Conservation (phyloP, 306 rosid species). For the Trifolium fragiferum region DNA sequence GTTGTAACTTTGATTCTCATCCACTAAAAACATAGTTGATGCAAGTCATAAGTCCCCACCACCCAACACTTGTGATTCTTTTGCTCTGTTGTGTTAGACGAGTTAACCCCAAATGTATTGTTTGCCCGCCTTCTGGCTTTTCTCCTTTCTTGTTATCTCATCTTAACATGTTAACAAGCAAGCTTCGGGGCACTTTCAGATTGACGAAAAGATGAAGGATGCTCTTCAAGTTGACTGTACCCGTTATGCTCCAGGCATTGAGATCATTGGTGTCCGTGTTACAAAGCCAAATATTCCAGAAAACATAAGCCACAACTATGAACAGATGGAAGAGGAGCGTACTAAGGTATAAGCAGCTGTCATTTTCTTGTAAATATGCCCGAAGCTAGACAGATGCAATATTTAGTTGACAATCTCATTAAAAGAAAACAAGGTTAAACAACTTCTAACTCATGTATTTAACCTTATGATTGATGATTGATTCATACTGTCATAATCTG, state of each 20-base stretch:
- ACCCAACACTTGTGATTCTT: constrained; percentile 17
- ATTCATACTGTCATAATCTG: constrained; percentile 1
- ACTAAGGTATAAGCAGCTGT: constrained; percentile 66
- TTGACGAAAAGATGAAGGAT: constrained; percentile 95
- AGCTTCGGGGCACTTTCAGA: constrained; percentile 54
- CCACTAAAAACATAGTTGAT: constrained; percentile 26
- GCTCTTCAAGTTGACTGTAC: constrained; percentile 95
- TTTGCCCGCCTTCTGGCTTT: constrained; percentile 5
- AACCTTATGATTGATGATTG: constrained; percentile 18
- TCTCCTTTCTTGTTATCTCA: constrained; percentile 12
- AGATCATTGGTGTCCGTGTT: constrained; percentile 82
- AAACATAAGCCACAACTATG: constrained; percentile 72
- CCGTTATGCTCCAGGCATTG: constrained; percentile 92
- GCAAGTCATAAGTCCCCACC: constrained; percentile 1
- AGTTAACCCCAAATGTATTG: background rate
- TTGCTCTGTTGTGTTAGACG: constrained; percentile 13
- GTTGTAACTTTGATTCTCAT: constrained; percentile 32
- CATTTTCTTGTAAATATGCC: constrained; percentile 33
- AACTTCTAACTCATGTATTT: background rate
- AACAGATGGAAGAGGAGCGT: constrained; percentile 96
- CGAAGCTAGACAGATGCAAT: constrained; percentile 9
- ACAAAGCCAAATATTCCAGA: constrained; percentile 90
- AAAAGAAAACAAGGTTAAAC: constrained; percentile 22
- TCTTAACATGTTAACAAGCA: constrained; percentile 15
- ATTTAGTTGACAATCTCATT: constrained; percentile 19